These are phyloP conservation scores for Onygenales sp. DNA, from an alignment of 2,329 filamentous ascomycete species.

Conservation along the genomic window DNA sequence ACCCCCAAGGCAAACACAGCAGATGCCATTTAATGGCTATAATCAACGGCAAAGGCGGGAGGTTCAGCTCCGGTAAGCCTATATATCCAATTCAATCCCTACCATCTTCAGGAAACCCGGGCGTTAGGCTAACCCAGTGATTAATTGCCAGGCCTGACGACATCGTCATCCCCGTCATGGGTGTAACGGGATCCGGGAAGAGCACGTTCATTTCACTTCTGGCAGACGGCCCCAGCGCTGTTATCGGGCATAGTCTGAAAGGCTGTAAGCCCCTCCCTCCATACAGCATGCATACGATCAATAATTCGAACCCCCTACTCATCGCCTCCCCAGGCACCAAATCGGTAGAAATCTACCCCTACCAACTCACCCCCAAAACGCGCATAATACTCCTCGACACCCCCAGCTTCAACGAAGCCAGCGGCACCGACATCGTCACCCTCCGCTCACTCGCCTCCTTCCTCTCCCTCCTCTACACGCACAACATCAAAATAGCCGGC, in stretches of 20 bases:
- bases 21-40: not conserved
- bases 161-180: constrained; percentile 8
- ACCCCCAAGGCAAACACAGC: not conserved
- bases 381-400: constrained; percentile 10
- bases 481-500: constrained; percentile 6
- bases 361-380: not conserved
- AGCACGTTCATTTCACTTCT: constrained; percentile 9
- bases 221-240: not conserved
- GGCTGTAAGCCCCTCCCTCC: not conserved
- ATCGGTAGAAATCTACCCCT: not conserved
- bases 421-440: constrained; percentile 3
- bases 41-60: not conserved
- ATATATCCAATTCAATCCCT: too few relatives aligned
- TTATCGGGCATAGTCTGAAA: constrained; percentile 6
- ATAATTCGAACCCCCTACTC: not conserved
- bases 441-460: constrained; percentile 7
- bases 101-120: too few relatives aligned
- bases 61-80: not conserved
- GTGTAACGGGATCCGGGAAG: constrained; percentile 8
- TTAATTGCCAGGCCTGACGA: not conserved
- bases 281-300: not conserved
- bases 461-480: constrained; percentile 1
- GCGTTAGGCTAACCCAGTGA: too few relatives aligned
- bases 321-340: constrained; percentile 1
- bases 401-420: constrained; percentile 11